Evolutionary conservation across 495 filamentous ascomycete species (phyloP), one percentile per base, ranked within the genome.

Genomic region (Diplogelasinospora grovesii): DNA sequence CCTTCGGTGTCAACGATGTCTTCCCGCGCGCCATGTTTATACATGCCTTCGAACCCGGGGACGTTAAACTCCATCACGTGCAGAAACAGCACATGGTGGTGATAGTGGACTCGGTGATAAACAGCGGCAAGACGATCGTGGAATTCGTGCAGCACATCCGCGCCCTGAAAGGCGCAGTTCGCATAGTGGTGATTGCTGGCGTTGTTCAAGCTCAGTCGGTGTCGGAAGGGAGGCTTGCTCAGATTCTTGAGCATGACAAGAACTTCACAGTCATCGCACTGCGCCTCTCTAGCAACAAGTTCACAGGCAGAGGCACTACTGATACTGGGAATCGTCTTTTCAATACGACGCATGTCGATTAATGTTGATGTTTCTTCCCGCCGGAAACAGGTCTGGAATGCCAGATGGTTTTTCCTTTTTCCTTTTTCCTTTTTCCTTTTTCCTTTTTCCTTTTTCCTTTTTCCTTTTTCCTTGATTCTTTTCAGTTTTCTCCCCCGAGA

Each of bases 51-150:
- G 4, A 53, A 16, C 58, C 72, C 0, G 43, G 50, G 0, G 72
- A 83, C 32, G 42, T 83, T 40, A 60, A 50, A 40, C 22, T 18
- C 2, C 23, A 69, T 9, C 66, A 77, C 52, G 21, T 84, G 8
- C 11, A 60, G 3, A 58, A 50, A 3, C 49, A 53, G 20, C 34
- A 48, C 14, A 74, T 62, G 1, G 50, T 82, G 0, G 26, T 83
- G 4, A 54, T 83, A 5, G 75, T 84, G 9, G 79, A 83, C 50
- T 78, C 74, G 14, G 77, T 82, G 9, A 58, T 83, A 16, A 82
- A 82, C 48, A 79, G 50, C 32, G 76, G 79, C 18, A 68, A 63
- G 14, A 60, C 71, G 0, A 53, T 78, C 3, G 41, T 70, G 3
- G 48, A 72, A n/a, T 81, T 81, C 48, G 64, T 75, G n/a, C 27